Conservation (phyloP, 1,139 yeast genomes). For the Geotrichum candidum region DNA sequence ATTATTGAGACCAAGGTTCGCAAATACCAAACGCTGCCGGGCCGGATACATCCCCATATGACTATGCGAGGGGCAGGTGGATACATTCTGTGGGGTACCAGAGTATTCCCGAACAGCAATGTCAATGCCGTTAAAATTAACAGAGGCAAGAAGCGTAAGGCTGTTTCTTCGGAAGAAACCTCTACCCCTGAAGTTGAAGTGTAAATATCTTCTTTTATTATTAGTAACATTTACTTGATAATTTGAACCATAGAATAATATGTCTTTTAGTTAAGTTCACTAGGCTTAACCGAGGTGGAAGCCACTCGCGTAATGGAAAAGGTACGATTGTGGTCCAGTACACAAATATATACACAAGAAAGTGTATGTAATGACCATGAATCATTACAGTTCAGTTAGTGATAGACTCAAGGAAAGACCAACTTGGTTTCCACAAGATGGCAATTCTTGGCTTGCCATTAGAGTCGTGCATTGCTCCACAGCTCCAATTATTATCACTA, state of each 20-base stretch:
- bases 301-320: not conserved
- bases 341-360: not conserved
- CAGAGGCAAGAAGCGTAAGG: conserved; percentile 27
- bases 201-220: not conserved
- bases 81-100: conserved; percentile 70
- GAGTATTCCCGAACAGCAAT: conserved; percentile 64
- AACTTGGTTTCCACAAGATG: not conserved
- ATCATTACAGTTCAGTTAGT: not conserved
- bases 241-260: not conserved
- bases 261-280: not conserved
- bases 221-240: not conserved
- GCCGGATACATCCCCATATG: conserved; percentile 93
- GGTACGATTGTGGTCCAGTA: not conserved
- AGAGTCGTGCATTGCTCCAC: not conserved
- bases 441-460: conserved; percentile 3
- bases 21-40: conserved; percentile 87
- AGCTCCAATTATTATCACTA: not conserved
- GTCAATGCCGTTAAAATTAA: conserved; percentile 39
- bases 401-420: conserved; percentile 2
- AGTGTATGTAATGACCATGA: not conserved
- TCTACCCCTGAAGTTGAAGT: not conserved
- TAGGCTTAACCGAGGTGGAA: not conserved
- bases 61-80: conserved; percentile 93
- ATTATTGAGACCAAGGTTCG: conserved; percentile 78
- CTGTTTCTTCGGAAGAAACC: conserved; percentile 7